Evolutionary conservation across 1,284 basidiomycete genomes (phyloP).

Genomic region (Albatrellus sp.): DNA sequence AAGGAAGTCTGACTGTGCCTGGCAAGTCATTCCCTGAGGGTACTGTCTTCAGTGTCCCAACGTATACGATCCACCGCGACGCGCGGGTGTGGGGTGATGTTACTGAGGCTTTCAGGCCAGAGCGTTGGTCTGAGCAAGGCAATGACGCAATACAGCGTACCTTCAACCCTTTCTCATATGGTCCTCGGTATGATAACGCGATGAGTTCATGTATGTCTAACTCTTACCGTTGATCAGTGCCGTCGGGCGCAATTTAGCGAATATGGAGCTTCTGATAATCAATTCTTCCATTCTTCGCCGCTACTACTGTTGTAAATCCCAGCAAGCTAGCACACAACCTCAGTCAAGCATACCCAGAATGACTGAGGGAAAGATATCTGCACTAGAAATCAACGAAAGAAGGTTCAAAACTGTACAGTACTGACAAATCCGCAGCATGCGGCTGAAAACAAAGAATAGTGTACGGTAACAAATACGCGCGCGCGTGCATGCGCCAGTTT

Average conservation of each 20-base stretch:
- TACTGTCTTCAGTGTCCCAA: constrained; percentile 62
- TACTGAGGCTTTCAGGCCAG: constrained; percentile 63
- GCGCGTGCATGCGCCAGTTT: too few relatives aligned
- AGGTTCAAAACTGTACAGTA: too few relatives aligned
- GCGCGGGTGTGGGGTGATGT: constrained; percentile 65
- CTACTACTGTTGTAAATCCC: too few relatives aligned
- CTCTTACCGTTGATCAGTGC: constrained; percentile 29
- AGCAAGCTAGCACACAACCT: too few relatives aligned
- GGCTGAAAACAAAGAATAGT: too few relatives aligned
- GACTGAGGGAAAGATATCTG: too few relatives aligned
- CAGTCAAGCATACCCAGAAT: too few relatives aligned
- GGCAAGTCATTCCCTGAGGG: constrained; percentile 59
- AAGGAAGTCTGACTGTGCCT: constrained; percentile 49
- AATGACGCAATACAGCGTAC: constrained; percentile 46
- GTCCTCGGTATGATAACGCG: constrained; percentile 38
- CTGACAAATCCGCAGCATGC: too few relatives aligned
- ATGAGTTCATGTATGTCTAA: not conserved
- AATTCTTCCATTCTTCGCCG: constrained; percentile 60
- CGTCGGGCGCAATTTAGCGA: constrained; percentile 66
- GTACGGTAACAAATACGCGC: too few relatives aligned
- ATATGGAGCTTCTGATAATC: constrained; percentile 64
- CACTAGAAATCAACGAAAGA: too few relatives aligned
- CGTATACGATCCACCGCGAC: constrained; percentile 72
- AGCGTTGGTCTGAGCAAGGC: constrained; percentile 71
- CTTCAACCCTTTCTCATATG: constrained; percentile 66